phyloP scores from a whole-genome alignment of 352 stramenopile species.

The Pythium dissimile region DNA sequence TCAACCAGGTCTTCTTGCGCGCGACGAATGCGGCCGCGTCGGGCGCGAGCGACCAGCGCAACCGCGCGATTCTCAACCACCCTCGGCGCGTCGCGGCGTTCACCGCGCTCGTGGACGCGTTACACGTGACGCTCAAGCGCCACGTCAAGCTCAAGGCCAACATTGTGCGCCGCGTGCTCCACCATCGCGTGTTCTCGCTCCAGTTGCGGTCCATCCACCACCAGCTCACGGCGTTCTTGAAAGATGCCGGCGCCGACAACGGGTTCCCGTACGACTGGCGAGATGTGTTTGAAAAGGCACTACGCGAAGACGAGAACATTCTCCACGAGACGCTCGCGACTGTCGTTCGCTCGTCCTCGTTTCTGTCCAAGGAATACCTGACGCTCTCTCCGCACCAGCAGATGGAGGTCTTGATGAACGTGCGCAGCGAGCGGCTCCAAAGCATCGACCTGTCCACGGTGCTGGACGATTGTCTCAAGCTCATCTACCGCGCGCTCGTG shows the following conservation, averaged over 20 bases:
- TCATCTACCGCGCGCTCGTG: conserved; percentile 52
- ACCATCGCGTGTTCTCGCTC: conserved; percentile 27
- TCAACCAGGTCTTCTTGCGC: conserved; percentile 28
- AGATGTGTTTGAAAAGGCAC: conserved; percentile 5
- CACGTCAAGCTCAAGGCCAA: conserved; percentile 22
- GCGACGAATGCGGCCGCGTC: too few species aligned
- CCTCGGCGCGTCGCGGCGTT: conserved; percentile 17
- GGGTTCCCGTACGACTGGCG: conserved; percentile 19
- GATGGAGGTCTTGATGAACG: conserved; percentile 51
- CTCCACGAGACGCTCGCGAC: conserved; percentile 54
- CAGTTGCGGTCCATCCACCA: conserved; percentile 26
- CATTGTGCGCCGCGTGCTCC: conserved; percentile 21
- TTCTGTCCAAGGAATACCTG: conserved; percentile 52
- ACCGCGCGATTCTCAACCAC: conserved; percentile 3
- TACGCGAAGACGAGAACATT: conserved; percentile 45
- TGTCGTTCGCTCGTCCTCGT: conserved; percentile 46
- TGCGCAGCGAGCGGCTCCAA: conserved; percentile 38
- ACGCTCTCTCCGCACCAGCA: conserved; percentile 37
- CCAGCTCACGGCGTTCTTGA: conserved; percentile 18
- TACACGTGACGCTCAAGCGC: conserved; percentile 49
- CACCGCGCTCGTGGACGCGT: conserved; percentile 39
- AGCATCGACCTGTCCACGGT: conserved; percentile 34
- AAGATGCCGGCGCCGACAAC: conserved; percentile 1
- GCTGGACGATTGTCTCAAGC: conserved; percentile 60
- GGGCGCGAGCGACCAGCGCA: background rate